Evolutionary conservation across 371 early-diverging fungal genomes (phyloP), one percentile per base, ranked within the genome.

Genomic region (Mucor lusitanicus): DNA sequence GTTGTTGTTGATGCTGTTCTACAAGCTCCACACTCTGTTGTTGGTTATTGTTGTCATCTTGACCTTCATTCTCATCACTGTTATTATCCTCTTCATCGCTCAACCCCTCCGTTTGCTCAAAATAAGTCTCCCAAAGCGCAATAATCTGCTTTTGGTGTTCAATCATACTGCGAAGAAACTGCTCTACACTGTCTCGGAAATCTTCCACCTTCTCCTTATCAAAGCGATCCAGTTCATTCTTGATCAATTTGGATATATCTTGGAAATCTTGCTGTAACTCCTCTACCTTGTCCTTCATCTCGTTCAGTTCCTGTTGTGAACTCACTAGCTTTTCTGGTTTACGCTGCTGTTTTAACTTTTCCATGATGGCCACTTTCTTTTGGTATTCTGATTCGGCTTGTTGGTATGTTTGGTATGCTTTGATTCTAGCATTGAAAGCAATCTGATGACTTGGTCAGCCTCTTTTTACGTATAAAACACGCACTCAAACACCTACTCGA

Each of bases 151-250:
- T 89, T 79, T 97, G 96, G 58, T 90, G 93, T 63, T 91, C 90
- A 53, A 93, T 84, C 88, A 95, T 88, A 39, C 89, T 87, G 37
- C 84, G 79, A 69, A 94, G 76, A 59, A 91, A 93, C 6, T 83
- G 80, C 69, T 94, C 92, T 19, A 94, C 85, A 33, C 91, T 82
- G 46, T 83, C 84, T 63, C 92, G 86, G 70, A 95, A 91, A 67
- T 95, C 95, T 33, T 88, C 88, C 17, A 95, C 91, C 64, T 92
- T 92, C 37, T 92, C 90, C n/a, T 82, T 82, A 72, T 97, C 96
- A 72, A 95, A 94, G 23, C 94, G 85, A 65, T 90, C 93, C 40
- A 97, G 72, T 74, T 97, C 97, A 30, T 75, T 80, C 58, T 86
- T 86, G 57, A 97, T 84, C 39, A 90, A 63, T 56, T 81, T 83